Conservation (phyloP, 768 basidiomycete genomes). For the Russula abietina region DNA sequence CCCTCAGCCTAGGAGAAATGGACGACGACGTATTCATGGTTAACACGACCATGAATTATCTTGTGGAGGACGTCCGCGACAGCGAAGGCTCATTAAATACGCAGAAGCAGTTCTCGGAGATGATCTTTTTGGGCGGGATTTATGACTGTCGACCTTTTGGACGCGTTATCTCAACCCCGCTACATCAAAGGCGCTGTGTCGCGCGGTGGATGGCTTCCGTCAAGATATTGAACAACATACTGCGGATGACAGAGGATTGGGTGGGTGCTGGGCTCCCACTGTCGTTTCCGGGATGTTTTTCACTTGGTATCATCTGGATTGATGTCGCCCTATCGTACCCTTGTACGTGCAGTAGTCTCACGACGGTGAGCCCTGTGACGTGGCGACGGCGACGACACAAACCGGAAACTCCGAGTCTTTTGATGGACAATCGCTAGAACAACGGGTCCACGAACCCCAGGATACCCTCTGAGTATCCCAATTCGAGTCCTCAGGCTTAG, state of each 20-base stretch:
- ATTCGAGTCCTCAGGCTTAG: too few species aligned
- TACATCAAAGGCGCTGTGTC: neutral
- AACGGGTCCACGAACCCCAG: too few species aligned
- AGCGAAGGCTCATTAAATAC: neutral
- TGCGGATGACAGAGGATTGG: neutral
- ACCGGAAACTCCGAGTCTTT: too few species aligned
- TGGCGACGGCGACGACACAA: too few species aligned
- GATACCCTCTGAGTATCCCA: too few species aligned
- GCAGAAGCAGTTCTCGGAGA: neutral
- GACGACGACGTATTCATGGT: neutral
- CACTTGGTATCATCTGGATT: too few species aligned
- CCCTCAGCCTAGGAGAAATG: neutral
- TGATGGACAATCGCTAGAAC: too few species aligned
- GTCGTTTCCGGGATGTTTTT: too few species aligned
- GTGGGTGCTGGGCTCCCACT: neutral
- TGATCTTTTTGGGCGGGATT: neutral
- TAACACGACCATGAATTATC: constrained; percentile 5
- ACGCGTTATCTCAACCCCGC: neutral
- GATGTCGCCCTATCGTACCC: too few species aligned
- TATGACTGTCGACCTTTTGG: neutral
- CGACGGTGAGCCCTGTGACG: too few species aligned
- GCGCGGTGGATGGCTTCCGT: neutral
- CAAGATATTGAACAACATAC: neutral
- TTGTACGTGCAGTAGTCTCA: too few species aligned
- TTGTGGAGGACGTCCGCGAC: constrained; percentile 1